A percentile compares a stretch with the other conserved stretches of the same genome.
Evolutionary conservation across 2,329 filamentous ascomycete genomes (phyloP).

Genomic region (Fusarium sulawesiense): DNA sequence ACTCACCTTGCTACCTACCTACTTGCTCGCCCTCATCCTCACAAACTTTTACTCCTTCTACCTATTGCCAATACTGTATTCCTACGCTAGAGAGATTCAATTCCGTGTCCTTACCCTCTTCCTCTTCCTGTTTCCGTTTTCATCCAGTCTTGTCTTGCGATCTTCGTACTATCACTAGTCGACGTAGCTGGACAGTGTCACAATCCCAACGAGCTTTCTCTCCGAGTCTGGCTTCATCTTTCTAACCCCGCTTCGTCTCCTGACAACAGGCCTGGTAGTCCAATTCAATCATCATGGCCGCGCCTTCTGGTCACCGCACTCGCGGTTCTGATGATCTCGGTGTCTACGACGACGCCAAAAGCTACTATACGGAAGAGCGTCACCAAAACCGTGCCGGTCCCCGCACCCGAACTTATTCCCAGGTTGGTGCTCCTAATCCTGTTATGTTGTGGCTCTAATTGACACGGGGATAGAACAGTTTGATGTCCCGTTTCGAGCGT

Average conservation of each 20-base stretch:
- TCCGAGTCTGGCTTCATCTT: neutral
- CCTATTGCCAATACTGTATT: constrained; percentile 32
- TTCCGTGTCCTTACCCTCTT: constrained; percentile 18
- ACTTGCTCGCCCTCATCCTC: constrained; percentile 26
- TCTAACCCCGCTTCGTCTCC: constrained; percentile 18
- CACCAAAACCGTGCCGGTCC: constrained; percentile 63
- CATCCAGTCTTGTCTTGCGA: neutral
- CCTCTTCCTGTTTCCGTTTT: neutral
- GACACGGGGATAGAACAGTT: constrained; percentile 60
- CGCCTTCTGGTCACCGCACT: constrained; percentile 44
- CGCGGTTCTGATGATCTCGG: constrained; percentile 60
- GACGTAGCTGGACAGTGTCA: constrained; percentile 23
- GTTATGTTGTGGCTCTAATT: constrained; percentile 36
- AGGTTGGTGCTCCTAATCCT: constrained; percentile 53
- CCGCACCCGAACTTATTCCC: constrained; percentile 68
- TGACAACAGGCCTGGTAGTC: constrained; percentile 10
- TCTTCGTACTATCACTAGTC: constrained; percentile 15
- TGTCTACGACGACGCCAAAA: constrained; percentile 68
- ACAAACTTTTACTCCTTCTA: constrained; percentile 27
- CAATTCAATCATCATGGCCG: constrained; percentile 43
- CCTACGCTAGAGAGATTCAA: constrained; percentile 30
- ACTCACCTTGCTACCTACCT: neutral
- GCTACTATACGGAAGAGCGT: constrained; percentile 68
- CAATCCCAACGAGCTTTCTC: constrained; percentile 6
- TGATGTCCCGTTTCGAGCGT: constrained; percentile 65